Evolutionary conservation across 202 grass and related monocot species (phyloP), one percentile per base, ranked within the genome.

Genomic region (Carex arenaria): DNA sequence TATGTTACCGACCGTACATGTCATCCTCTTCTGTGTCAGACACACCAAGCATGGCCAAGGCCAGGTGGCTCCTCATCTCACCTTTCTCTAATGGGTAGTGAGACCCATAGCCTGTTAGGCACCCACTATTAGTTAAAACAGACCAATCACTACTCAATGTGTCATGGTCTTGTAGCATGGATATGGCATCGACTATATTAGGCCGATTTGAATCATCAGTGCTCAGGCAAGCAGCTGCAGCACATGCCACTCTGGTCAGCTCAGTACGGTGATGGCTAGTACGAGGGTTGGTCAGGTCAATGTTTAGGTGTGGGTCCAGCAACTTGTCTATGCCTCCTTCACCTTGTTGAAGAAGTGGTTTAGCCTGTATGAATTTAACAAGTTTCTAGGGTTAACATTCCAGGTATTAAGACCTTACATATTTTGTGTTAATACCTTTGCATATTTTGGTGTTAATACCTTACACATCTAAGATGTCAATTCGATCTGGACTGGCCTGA

Each of bases 1-100:
- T 72, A 78, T 17, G 13, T 83, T 79, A 89, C 49, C 87, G 60
- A 52, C 79, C 42, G 3, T 86, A 86, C 47, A 79, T 67, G 30
- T 84, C 81, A 54, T 90, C 88, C 26, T 90, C 88, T 63, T 90
- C 88, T 17, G 80, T 78, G 57, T 90, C 88, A 64, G 84, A 86
- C 26, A 90, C 84, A 17, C 74, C 88, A 22, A 84, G 84, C 88
- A 90, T 90, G 61, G 88, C 88, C 64, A 90, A 65, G 8, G 88
- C 88, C 72, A 90, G 60, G 82, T 90, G 88, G 53, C 88, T 61
- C 15, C 32, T 84, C 88, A 90, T 84, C 13, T 89, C 80, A 31
- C 65, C 68, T 80, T 75, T 90, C 71, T 78, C 88, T 70, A 60
- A 67, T n/a, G 71, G 74, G 51, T 67, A 81, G 32, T 67, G 69